These are phyloP conservation scores for Bretschneidera sinensis DNA, from an alignment of 345 rosid genomes.

Conservation along the genomic window DNA sequence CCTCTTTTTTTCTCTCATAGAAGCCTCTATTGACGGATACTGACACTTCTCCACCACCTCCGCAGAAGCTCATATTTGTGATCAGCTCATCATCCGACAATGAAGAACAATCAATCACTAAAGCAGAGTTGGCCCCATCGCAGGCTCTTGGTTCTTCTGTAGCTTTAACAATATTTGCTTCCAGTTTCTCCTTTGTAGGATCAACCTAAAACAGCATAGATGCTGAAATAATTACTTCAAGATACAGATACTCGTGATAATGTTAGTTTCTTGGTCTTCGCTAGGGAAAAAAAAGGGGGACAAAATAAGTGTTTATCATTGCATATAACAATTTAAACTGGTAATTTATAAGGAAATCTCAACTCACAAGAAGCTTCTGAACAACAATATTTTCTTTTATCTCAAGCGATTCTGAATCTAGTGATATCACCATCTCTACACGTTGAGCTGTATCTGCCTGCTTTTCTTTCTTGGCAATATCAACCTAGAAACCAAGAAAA, in stretches of 20 bases:
- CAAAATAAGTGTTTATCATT: background rate
- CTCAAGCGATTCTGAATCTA: constrained; percentile 4
- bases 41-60: background rate
- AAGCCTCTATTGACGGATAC: background rate
- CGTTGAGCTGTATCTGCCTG: background rate
- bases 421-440: background rate
- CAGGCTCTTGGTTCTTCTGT: no score
- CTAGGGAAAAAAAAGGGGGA: constrained; percentile 3
- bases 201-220: no score
- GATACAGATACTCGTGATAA: no score
- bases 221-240: no score
- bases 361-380: constrained; percentile 24
- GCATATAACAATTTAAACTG: background rate
- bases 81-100: background rate
- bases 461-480: constrained; percentile 11
- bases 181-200: no score
- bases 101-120: background rate
- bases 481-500: constrained; percentile 7
- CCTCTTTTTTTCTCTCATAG: background rate
- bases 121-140: constrained; percentile 3
- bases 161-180: no score
- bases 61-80: background rate
- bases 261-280: constrained; percentile 6
- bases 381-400: constrained; percentile 27
- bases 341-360: background rate